A percentile compares a stretch with the other conserved stretches of the same genome.
phyloP scores from a whole-genome alignment of 2,329 filamentous ascomycete species.

The Delphinella strobiligena region DNA sequence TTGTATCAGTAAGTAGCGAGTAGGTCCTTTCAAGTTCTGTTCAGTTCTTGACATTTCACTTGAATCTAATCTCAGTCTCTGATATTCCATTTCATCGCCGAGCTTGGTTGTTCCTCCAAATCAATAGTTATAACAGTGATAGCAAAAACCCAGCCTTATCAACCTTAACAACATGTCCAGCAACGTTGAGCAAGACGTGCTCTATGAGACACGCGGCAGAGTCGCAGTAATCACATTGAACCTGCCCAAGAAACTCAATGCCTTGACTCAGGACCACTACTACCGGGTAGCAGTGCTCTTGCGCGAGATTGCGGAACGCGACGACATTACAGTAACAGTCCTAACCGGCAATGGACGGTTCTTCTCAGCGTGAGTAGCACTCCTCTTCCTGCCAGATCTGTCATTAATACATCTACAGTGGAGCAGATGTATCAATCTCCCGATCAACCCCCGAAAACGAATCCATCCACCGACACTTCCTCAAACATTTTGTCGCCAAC shows the following conservation, averaged over 20 bases:
- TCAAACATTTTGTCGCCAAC: constrained; percentile 63
- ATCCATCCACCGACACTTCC: constrained; percentile 43
- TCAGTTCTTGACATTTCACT: too few species aligned
- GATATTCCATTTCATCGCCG: too few species aligned
- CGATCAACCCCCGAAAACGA: constrained; percentile 28
- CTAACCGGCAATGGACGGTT: constrained; percentile 66
- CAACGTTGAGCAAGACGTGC: constrained; percentile 36
- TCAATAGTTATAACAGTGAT: too few species aligned
- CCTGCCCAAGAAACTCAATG: constrained; percentile 77
- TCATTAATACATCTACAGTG: constrained; percentile 37
- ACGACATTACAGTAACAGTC: constrained; percentile 76
- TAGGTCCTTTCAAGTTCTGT: too few species aligned
- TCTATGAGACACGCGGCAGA: constrained; percentile 52
- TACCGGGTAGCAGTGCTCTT: constrained; percentile 63
- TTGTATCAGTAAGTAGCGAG: too few species aligned
- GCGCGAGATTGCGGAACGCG: constrained; percentile 62
- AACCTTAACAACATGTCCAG: constrained; percentile 2
- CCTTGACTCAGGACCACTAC: constrained; percentile 60
- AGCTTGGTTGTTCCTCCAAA: too few species aligned
- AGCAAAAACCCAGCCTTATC: too few species aligned
- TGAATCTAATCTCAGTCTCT: too few species aligned
- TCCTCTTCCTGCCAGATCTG: background rate
- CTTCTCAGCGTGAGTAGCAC: constrained; percentile 67
- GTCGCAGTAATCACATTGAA: constrained; percentile 80
- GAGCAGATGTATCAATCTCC: constrained; percentile 60